Base-by-base conservation (phyloP, 495 filamentous ascomycete genomes). In the Xeromyces bisporus region DNA sequence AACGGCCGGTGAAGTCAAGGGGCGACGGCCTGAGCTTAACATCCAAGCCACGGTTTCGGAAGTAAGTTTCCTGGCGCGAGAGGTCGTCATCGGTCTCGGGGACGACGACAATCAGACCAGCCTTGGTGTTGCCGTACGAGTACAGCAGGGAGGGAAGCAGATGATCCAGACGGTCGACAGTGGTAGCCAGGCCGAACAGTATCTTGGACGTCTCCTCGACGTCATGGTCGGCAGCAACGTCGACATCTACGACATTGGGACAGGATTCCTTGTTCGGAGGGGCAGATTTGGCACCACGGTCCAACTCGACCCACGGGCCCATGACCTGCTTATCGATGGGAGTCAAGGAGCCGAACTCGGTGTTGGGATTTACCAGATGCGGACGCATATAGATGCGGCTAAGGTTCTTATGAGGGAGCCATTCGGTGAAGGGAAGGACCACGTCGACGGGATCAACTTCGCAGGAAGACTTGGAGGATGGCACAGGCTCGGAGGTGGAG, bases 1-100 rank as follows among this genome's bases (percentile, higher is more conserved):
- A 76, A 36, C 72, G 66, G 33, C 71, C 67, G 17, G 71, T 65
- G 32, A 73, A 66, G 20, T 60, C 53, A n/a, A 67, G 48, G 18
- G 63, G 61, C 12, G 67, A 67, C 21, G 55, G 43, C 23, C 67
- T 59, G 23, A 76, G 56, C 8, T 60, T 71, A 35, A 74, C 55
- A 32, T 69, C 47, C 39, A 80, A 58, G 34, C 54, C 60, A 12
- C 64, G 54, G 32, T 44, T 45, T 18, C 57, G 58, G 53, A 67
- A 64, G 32, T 60, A 62, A 26, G 50, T 49, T 37, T 67, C 53
- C 36, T 66, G 50, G 36, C 48, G 51, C 20, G 54, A 46, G 34
- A 58, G 49, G 16, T 61, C 51, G 37, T 58, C 51, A 11, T 65
- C 58, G 2, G 55, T 59, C 33, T 62, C 47, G 13, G 58, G 61